Evolutionary conservation across 768 basidiomycete genomes (phyloP).

Genomic region (Auricularia cornea): DNA sequence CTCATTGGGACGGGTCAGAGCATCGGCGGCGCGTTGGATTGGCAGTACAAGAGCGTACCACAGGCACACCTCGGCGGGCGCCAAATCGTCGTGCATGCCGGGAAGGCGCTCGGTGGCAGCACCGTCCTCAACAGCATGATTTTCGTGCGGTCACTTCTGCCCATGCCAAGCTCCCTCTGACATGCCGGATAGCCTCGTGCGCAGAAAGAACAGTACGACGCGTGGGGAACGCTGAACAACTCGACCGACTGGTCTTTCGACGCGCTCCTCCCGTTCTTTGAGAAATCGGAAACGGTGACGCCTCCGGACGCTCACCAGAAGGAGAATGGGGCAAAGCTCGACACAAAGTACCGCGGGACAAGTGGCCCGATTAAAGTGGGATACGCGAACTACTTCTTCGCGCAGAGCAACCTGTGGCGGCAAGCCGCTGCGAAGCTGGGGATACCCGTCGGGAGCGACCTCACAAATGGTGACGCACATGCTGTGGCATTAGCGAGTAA

Average conservation of each 20-base stretch:
- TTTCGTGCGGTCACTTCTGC: constrained; percentile 6
- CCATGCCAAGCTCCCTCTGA: constrained; percentile 12
- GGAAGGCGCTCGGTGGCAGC: constrained; percentile 20
- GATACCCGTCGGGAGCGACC: constrained; percentile 1
- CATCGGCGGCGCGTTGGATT: constrained; percentile 10
- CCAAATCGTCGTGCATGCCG: constrained; percentile 7
- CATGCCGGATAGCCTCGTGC: constrained; percentile 10
- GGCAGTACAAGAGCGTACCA: constrained; percentile 11
- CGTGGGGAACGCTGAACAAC: constrained; percentile 13
- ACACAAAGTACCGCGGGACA: background rate
- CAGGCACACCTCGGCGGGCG: constrained; percentile 6
- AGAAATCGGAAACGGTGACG: constrained; percentile 30
- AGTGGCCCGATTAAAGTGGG: background rate
- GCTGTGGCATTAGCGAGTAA: background rate
- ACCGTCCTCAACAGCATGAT: constrained; percentile 17
- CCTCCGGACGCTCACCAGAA: constrained; percentile 16
- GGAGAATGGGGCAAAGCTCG: background rate
- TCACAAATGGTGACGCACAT: constrained; percentile 7
- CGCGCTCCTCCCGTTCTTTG: constrained; percentile 10
- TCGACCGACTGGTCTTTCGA: constrained; percentile 16
- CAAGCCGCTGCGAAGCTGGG: background rate
- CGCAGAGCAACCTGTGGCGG: constrained; percentile 4
- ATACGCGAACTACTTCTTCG: constrained; percentile 2
- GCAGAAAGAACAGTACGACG: constrained; percentile 13
- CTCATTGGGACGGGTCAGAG: constrained; percentile 5